A percentile compares a stretch with the other conserved stretches of the same genome.
phyloP scores from a whole-genome alignment of 805 yeast genomes.

The Wickerhamiella shivajii region DNA sequence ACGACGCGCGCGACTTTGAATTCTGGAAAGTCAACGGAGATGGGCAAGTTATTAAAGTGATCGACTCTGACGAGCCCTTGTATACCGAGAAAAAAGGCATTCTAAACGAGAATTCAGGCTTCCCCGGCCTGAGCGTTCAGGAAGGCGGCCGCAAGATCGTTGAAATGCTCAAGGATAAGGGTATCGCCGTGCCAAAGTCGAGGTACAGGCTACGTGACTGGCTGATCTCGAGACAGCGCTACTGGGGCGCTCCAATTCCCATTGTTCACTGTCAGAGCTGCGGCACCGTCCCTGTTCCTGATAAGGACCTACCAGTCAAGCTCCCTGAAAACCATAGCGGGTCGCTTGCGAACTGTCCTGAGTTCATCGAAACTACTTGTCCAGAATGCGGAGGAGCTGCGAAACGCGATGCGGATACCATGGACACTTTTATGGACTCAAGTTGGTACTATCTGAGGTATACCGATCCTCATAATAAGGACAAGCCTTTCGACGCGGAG shows the following conservation, averaged over 20 bases:
- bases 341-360: constrained; percentile 52
- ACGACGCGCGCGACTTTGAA: constrained; percentile 67
- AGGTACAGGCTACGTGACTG: constrained; percentile 74
- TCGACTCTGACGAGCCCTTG: constrained; percentile 1
- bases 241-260: constrained; percentile 99
- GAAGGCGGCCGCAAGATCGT: constrained; percentile 41
- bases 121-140: constrained; percentile 33
- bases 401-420: constrained; percentile 86
- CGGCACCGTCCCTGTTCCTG: constrained; percentile 90
- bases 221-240: constrained; percentile 87
- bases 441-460: constrained; percentile 92
- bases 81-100: constrained; percentile 28
- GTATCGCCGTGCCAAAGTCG: constrained; percentile 34
- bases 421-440: constrained; percentile 97
- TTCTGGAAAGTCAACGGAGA: constrained; percentile 53
- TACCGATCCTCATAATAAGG: constrained; percentile 52
- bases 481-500: constrained; percentile 37
- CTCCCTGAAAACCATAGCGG: constrained; percentile 50
- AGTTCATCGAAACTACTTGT: constrained; percentile 60
- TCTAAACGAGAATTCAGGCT: constrained; percentile 36
- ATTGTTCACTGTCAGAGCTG: constrained; percentile 74
- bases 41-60: constrained; percentile 7
- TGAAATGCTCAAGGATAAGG: constrained; percentile 26
- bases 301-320: constrained; percentile 63
- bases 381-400: constrained; percentile 64